A percentile compares a stretch with the other conserved stretches of the same genome.
phyloP scores from a whole-genome alignment of 139 green algal genomes.

The Coelastrella sp. region DNA sequence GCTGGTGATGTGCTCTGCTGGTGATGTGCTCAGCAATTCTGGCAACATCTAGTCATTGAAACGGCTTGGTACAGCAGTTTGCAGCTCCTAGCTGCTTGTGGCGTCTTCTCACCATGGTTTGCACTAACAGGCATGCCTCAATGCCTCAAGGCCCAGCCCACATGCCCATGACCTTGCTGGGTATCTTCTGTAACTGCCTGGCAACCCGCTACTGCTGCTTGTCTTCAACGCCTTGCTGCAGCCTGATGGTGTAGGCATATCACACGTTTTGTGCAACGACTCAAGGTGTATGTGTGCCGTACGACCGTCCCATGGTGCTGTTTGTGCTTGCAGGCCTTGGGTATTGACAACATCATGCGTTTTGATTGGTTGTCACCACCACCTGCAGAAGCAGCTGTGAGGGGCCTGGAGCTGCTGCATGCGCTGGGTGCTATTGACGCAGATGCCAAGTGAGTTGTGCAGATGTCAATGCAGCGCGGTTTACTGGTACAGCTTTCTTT shows the following conservation, averaged over 20 bases:
- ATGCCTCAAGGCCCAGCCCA: no score
- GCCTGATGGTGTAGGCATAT: no score
- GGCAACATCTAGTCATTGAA: not conserved
- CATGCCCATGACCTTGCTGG: no score
- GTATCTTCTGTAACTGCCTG: no score
- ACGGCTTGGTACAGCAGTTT: not conserved
- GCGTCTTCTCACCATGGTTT: no score
- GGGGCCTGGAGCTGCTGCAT: conserved; percentile 91
- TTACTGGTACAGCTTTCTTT: no score
- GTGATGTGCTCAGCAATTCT: not conserved
- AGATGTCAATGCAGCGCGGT: not conserved
- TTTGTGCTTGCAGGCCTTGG: conserved; percentile 79
- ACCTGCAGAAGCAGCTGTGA: conserved; percentile 84
- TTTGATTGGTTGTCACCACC: conserved; percentile 96
- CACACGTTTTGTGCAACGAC: not conserved
- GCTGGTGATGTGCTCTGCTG: no score
- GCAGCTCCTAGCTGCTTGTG: not conserved
- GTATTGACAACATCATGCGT: conserved; percentile 90
- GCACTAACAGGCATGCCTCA: no score
- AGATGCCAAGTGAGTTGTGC: conserved; percentile 71
- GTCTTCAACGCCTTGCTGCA: no score
- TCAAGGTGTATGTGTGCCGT: not conserved
- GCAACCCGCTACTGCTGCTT: no score
- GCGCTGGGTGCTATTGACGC: conserved; percentile 90
- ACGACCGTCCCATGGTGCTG: not conserved